Conservation (phyloP, 805 yeast genomes). For the Candida sakaeoensis region DNA sequence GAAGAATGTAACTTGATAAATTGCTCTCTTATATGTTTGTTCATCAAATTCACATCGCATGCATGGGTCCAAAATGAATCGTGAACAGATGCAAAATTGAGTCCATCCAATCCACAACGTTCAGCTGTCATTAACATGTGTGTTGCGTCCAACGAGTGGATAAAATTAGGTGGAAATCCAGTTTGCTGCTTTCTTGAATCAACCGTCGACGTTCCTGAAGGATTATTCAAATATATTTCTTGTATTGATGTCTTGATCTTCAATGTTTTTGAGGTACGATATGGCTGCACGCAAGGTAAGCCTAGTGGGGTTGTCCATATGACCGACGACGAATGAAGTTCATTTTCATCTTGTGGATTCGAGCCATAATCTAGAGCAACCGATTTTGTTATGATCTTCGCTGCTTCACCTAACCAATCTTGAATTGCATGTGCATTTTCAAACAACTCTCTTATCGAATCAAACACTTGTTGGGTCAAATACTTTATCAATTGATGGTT, state of each 20-base stretch:
- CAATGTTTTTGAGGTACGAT: conserved; percentile 62
- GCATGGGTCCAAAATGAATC: conserved; percentile 46
- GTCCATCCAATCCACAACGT: conserved; percentile 15
- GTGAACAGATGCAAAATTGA: conserved; percentile 39
- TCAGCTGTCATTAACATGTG: conserved; percentile 37
- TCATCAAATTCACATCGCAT: conserved; percentile 24
- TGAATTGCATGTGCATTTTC: conserved; percentile 31
- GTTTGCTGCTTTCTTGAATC: conserved; percentile 85
- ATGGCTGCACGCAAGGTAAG: conserved; percentile 95
- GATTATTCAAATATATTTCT: conserved; percentile 82
- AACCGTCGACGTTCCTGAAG: conserved; percentile 70
- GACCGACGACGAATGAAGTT: conserved; percentile 73
- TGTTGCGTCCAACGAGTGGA: conserved; percentile 40
- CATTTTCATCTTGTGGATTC: conserved; percentile 48
- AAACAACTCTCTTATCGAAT: conserved; percentile 29
- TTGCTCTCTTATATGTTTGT: conserved; percentile 26
- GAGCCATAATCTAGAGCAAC: conserved; percentile 52
- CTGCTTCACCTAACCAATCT: conserved; percentile 69
- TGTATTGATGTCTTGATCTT: conserved; percentile 81
- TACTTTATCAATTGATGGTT: conserved; percentile 11
- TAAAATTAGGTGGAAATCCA: conserved; percentile 53
- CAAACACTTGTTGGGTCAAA: conserved; percentile 20
- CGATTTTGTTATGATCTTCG: conserved; percentile 66
- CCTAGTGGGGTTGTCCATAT: conserved; percentile 98
- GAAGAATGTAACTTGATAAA: conserved; percentile 32